phyloP scores from a whole-genome alignment of 306 rosid genomes.

The Fagus crenata region DNA sequence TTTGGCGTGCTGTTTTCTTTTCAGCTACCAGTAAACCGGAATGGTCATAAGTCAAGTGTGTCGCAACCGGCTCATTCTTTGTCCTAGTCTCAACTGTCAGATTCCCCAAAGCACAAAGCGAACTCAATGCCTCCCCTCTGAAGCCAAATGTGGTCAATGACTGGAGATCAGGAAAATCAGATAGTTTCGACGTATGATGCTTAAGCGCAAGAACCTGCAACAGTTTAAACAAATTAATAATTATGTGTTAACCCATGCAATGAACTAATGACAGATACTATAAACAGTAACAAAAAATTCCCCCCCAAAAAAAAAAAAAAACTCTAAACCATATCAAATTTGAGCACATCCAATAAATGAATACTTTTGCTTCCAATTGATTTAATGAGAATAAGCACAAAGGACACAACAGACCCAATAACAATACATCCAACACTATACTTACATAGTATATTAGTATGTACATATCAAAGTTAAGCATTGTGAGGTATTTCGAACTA shows the following conservation, averaged over 20 bases:
- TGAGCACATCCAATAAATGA: neutral
- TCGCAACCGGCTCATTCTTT: conserved; percentile 63
- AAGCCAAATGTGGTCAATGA: conserved; percentile 87
- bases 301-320: neutral
- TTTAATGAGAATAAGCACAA: neutral
- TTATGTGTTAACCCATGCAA: neutral
- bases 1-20: conserved; percentile 78
- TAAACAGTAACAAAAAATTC: neutral
- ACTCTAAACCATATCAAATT: neutral
- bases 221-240: neutral
- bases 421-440: neutral
- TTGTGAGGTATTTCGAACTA: neutral
- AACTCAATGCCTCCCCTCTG: conserved; percentile 96
- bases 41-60: conserved; percentile 73
- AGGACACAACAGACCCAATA: neutral
- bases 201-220: conserved; percentile 72
- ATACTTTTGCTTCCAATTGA: neutral
- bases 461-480: neutral
- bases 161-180: conserved; percentile 83
- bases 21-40: conserved; percentile 69
- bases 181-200: conserved; percentile 85
- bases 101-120: conserved; percentile 72
- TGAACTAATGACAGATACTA: neutral
- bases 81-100: conserved; percentile 82
- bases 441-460: neutral